A percentile compares a stretch with the other conserved stretches of the same genome.
These are phyloP conservation scores for Venturia carpophila DNA, from an alignment of 2,329 filamentous ascomycete species.

Conservation along the genomic window DNA sequence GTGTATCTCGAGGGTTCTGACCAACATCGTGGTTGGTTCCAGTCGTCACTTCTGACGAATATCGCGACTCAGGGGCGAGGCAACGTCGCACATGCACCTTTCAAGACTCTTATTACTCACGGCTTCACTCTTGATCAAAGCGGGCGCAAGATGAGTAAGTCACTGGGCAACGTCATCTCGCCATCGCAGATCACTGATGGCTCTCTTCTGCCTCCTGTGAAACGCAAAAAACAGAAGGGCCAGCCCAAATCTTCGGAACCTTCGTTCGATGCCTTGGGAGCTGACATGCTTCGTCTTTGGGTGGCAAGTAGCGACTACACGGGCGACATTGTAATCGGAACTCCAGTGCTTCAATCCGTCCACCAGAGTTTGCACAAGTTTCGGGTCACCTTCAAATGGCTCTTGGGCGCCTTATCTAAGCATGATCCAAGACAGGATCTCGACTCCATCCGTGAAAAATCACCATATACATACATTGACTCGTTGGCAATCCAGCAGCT, in stretches of 20 bases:
- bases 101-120: slow-evolving; percentile 85
- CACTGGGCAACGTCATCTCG: slow-evolving; percentile 77
- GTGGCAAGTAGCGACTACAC: slow-evolving; percentile 89
- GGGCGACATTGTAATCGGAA: slow-evolving; percentile 73
- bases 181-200: slow-evolving; percentile 82
- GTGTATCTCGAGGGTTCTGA: slow-evolving; percentile 91
- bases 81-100: slow-evolving; percentile 52
- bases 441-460: slow-evolving; percentile 13
- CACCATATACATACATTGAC: slow-evolving; percentile 42
- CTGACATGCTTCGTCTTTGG: slow-evolving; percentile 85
- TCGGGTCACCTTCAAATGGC: slow-evolving; percentile 81
- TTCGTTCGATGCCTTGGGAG: slow-evolving; percentile 63
- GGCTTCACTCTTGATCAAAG: slow-evolving; percentile 85
- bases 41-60: slow-evolving; percentile 85
- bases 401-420: slow-evolving; percentile 58
- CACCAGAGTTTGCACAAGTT: slow-evolving; percentile 77
- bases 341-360: slow-evolving; percentile 66
- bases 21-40: slow-evolving; percentile 97
- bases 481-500: slow-evolving; percentile 73
- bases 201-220: slow-evolving; percentile 62
- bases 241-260: slow-evolving; percentile 31
- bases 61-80: slow-evolving; percentile 52
- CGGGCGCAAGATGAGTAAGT: slow-evolving; percentile 99
- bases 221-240: slow-evolving; percentile 52
- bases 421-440: slow-evolving; percentile 24